phyloP scores from a whole-genome alignment of 2,329 filamentous ascomycete species.

The Penicillium sp. region DNA sequence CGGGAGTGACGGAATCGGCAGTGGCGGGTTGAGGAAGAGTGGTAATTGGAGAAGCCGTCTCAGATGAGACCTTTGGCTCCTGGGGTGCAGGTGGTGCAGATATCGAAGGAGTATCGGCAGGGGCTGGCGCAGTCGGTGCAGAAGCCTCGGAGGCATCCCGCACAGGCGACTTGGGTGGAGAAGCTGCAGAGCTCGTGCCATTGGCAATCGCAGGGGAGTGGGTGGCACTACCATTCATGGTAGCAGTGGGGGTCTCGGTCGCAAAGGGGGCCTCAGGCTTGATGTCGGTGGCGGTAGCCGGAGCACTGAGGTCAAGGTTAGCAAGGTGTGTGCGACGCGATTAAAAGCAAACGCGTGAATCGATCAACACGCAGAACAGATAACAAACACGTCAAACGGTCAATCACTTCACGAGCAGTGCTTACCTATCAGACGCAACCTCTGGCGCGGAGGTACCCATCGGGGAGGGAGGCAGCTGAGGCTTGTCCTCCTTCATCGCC shows the following conservation, averaged over 20 bases:
- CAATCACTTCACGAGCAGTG: not conserved
- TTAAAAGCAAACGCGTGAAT: not conserved
- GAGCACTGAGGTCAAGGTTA: constrained; percentile 25
- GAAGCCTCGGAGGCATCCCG: constrained; percentile 14
- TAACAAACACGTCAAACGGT: not conserved
- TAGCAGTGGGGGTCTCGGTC: constrained; percentile 15
- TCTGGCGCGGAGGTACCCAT: constrained; percentile 36
- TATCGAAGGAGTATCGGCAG: constrained; percentile 11
- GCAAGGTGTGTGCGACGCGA: not conserved
- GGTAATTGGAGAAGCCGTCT: not conserved
- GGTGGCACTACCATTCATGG: constrained; percentile 36
- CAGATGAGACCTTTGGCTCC: constrained; percentile 9
- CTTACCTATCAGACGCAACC: constrained; percentile 35
- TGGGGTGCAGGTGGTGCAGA: not conserved
- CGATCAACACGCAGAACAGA: not conserved
- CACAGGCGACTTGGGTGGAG: constrained; percentile 35
- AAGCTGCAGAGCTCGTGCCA: constrained; percentile 29
- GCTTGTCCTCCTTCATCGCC: constrained; percentile 44
- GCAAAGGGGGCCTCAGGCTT: constrained; percentile 26
- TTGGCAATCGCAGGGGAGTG: constrained; percentile 30
- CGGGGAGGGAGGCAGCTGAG: constrained; percentile 41
- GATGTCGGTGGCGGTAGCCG: constrained; percentile 27
- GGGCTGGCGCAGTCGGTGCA: constrained; percentile 7
- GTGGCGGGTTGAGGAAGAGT: not conserved
- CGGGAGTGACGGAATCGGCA: constrained; percentile 5